Evolutionary conservation across 2,329 filamentous ascomycete species (phyloP).

Genomic region (Chaetomium strumarium): DNA sequence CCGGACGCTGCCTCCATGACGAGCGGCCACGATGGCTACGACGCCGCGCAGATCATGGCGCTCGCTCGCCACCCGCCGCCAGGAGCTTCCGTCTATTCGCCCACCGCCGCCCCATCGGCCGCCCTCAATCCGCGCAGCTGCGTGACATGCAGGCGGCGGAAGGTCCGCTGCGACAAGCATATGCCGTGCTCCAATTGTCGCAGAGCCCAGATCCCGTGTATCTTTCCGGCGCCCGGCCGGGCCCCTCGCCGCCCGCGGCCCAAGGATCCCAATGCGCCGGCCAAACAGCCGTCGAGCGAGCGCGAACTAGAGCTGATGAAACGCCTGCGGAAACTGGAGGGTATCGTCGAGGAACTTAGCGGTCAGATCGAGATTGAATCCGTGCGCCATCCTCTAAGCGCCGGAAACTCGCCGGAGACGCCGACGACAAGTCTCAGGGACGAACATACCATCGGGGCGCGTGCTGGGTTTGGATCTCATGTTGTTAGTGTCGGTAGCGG

Average conservation of each 20-base stretch:
- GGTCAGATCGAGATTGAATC: slow-evolving; percentile 56
- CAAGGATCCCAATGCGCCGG: slow-evolving; percentile 58
- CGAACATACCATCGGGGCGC: slow-evolving; percentile 12
- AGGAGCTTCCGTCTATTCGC: slow-evolving; percentile 26
- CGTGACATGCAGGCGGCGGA: slow-evolving; percentile 39
- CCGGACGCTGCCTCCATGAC: slow-evolving; percentile 10
- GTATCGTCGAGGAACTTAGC: slow-evolving; percentile 66
- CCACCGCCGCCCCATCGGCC: slow-evolving; percentile 25
- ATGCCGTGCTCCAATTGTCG: slow-evolving; percentile 72
- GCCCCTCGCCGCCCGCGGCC: slow-evolving; percentile 61
- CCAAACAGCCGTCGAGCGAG: slow-evolving; percentile 55
- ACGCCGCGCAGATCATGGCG: slow-evolving; percentile 24
- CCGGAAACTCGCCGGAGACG: slow-evolving; percentile 36
- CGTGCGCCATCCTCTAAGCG: slow-evolving; percentile 32
- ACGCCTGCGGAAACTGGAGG: slow-evolving; percentile 65
- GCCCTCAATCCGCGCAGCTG: slow-evolving; percentile 44
- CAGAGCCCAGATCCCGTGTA: slow-evolving; percentile 62
- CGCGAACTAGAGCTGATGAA: slow-evolving; percentile 66
- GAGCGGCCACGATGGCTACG: slow-evolving; percentile 21
- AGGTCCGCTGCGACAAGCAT: slow-evolving; percentile 71
- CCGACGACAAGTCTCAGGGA: slow-evolving; percentile 21
- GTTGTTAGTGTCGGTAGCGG: slow-evolving; percentile 7
- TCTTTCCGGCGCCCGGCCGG: slow-evolving; percentile 68
- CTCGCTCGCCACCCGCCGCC: slow-evolving; percentile 26
- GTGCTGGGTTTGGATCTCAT: neutral